Evolutionary conservation across 108 stramenopile genomes (phyloP).

Genomic region (Nannochloropsis granulata): DNA sequence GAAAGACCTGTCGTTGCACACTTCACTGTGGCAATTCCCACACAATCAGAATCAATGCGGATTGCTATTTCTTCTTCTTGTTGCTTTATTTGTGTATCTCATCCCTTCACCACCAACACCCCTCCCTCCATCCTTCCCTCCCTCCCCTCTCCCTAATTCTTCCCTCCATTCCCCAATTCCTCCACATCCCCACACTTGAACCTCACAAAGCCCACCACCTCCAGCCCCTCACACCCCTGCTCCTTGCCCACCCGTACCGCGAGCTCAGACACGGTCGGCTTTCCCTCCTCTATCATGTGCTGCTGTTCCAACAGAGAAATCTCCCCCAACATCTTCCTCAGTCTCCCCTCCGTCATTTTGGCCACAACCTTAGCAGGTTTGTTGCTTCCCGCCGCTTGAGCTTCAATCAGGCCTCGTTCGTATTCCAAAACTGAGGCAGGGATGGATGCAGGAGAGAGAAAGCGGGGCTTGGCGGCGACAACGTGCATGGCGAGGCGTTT

Average conservation of each 20-base stretch:
- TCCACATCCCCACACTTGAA: neutral
- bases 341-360: slow-evolving; percentile 28
- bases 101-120: no score
- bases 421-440: slow-evolving; percentile 2
- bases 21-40: no score
- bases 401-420: slow-evolving; percentile 7
- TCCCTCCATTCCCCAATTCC: neutral
- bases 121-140: neutral
- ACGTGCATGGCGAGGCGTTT: slow-evolving; percentile 87
- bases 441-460: slow-evolving; percentile 40
- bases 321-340: slow-evolving; percentile 15
- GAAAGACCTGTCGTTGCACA: no score
- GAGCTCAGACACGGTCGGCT: neutral
- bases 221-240: neutral
- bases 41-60: no score
- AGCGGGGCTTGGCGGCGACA: slow-evolving; percentile 67
- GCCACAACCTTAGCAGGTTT: slow-evolving; percentile 12
- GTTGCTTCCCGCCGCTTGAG: slow-evolving; percentile 1
- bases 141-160: neutral
- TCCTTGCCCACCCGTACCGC: neutral
- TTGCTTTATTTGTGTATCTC: no score
- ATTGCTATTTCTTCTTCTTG: no score
- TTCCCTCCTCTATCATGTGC: slow-evolving; percentile 26
- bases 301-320: slow-evolving; percentile 10
- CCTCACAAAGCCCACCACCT: neutral